Evolutionary conservation across 805 yeast genomes (phyloP), one percentile per base, ranked within the genome.

Genomic region (Candida chauliodis): DNA sequence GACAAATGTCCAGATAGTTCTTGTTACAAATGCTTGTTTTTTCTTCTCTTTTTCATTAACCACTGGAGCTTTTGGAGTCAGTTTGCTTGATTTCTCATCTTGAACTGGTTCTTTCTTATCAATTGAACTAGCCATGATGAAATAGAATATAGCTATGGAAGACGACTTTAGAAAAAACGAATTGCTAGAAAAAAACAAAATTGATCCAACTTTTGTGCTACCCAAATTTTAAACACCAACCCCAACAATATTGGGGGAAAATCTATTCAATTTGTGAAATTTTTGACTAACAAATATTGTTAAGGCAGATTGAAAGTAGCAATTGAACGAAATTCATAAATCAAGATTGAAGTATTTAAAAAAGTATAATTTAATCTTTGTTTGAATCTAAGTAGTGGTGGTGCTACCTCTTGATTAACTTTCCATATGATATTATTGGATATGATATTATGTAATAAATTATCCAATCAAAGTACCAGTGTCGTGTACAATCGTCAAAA

Each of bases 1-100:
- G 13, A 93, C 88, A 51, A 93, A 61, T 0, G 97, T 85, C 98
- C 98, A 93, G 34, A 85, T 69, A 3, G 98, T 82, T 49, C 99
- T 78, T 18, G 89, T 86, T 33, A 89, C 58, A 53, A 93, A 89
- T 30, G 90, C 84, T 63, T 81, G 90, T 49, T 81, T 82, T 65
- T 86, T 86, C 64, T 76, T 76, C 47, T 79, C 84, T 28, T 53
- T 58, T 45, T 77, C 82, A 45, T 64, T 66, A 26, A 40, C 44
- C 4, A 52, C 56, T 8, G 24, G 20, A 17, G 32, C 16, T 17
- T 29, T 17, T 29, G 14, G 20, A 7, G 13, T 8, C 4, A 18
- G 4, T 14, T 16, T 7, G 8, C 11, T 29, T 7, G 20, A 16
- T 29, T 10, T 17, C 5, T 20, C 19, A n/a, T 5, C 19, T 13